Base-by-base conservation (phyloP, 176 grass and related monocot species). In the Carex littledalei region DNA sequence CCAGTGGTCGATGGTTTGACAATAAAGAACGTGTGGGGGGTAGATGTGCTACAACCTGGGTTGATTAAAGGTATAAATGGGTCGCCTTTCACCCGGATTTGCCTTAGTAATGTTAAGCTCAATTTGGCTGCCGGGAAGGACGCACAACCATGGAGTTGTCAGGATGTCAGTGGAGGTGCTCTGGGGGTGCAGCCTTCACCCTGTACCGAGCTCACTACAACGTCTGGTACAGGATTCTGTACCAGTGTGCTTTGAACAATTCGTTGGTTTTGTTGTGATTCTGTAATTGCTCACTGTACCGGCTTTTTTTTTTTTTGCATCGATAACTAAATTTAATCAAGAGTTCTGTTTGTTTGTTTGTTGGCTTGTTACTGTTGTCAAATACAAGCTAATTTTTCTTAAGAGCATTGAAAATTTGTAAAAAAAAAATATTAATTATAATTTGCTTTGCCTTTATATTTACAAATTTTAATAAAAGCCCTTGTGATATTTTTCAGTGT, bases 21-120 rank as follows among this genome's bases (percentile, higher is more conserved):
- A 6, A 85, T 98, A 43, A 95, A 92, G 88, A 95, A 95, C 45
- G 91, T 98, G 4, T 84, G 89, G 86, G 95, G 96, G 39, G 88
- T 87, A 58, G 69, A 90, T 76, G 89, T 98, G 81, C 89, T 65
- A 68, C 91, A 98, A 86, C 91, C 96, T 22, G 93, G 93, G 12
- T 59, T 82, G 64, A 92, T 98, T 63, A 90, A 90, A 77, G 95
- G 95, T 54, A 98, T 98, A n/a, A 81, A 86, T 0, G 54, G 86
- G 53, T 92, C 88, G 1, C 88, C 89, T 0, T 98, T 98, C 87
- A 95, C 88, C 45, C 64, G 85, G 22, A 91, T 98, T 84, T 98
- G 91, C 41, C 83, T 98, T 9, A 92, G 81, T 0, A 95, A 98
- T 32, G 85, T 98, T 16, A 98, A 86, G 70, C 65, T 98, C 18